phyloP scores from a whole-genome alignment of 163 green algal genomes.

The Scenedesmus sp. region DNA sequence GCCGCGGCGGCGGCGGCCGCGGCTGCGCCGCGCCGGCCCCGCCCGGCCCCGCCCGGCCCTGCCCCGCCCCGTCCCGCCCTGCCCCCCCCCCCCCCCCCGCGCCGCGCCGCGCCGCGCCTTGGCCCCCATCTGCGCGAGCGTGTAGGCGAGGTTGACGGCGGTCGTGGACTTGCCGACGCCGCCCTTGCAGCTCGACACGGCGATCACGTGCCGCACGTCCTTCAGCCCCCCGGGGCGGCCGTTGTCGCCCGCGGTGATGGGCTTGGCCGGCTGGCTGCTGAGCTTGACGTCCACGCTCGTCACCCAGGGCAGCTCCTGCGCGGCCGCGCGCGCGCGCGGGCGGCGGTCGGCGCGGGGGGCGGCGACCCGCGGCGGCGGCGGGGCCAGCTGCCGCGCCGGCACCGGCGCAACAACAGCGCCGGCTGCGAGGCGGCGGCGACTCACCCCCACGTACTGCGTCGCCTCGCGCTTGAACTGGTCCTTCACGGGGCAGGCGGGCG shows the following conservation, averaged over 20 bases:
- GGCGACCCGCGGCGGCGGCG: no score
- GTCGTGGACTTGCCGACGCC: constrained; percentile 94
- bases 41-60: no score
- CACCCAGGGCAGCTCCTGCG: constrained; percentile 79
- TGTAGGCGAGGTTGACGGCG: constrained; percentile 97
- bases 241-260: constrained; percentile 65
- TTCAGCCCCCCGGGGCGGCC: constrained; percentile 79
- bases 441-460: constrained; percentile 62
- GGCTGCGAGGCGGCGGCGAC: no score
- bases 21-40: no score
- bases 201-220: constrained; percentile 90
- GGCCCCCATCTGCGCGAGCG: constrained; percentile 90
- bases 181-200: constrained; percentile 94
- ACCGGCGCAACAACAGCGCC: no score
- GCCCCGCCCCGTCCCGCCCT: no score
- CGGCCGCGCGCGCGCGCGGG: no score
- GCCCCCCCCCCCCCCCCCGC: no score
- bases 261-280: constrained; percentile 76
- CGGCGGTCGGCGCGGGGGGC: no score
- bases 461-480: constrained; percentile 89
- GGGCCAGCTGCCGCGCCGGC: no score
- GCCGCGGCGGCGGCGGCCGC: no score
- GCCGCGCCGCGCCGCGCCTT: no score
- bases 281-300: constrained; percentile 80
- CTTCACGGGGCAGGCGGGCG: constrained; percentile 97